phyloP scores from a whole-genome alignment of 805 yeast genomes.

The Zygotorulaspora sp. region DNA sequence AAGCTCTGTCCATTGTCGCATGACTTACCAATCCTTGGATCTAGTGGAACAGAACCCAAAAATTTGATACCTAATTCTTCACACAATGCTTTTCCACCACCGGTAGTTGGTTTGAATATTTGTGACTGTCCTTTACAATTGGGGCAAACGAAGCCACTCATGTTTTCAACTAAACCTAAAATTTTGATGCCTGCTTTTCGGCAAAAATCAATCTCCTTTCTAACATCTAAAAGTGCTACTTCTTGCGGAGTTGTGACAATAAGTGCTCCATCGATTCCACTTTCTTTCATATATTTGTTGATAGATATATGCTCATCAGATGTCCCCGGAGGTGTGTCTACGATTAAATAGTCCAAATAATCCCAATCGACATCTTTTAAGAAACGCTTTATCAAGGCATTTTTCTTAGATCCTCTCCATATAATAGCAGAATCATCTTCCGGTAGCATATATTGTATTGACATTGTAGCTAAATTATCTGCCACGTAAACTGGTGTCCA shows the following conservation, averaged over 20 bases:
- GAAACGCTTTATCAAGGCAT: conserved; percentile 87
- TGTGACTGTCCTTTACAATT: conserved; percentile 83
- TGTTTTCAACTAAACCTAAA: conserved; percentile 90
- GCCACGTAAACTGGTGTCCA: conserved; percentile 97
- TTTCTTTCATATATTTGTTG: conserved; percentile 78
- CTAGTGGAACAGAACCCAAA: conserved; percentile 90
- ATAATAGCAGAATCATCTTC: conserved; percentile 89
- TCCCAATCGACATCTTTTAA: conserved; percentile 92
- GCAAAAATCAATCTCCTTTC: conserved; percentile 95
- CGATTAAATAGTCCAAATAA: conserved; percentile 72
- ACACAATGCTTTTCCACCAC: conserved; percentile 87
- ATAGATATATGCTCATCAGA: conserved; percentile 95
- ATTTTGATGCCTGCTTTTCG: conserved; percentile 81
- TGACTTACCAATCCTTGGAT: conserved; percentile 86
- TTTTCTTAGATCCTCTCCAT: conserved; percentile 97
- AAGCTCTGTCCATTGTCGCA: conserved; percentile 87
- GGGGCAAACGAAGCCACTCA: conserved; percentile 99
- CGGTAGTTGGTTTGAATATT: conserved; percentile 92
- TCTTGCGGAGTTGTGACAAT: conserved; percentile 97
- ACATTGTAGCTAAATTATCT: conserved; percentile 92
- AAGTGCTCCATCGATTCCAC: conserved; percentile 92
- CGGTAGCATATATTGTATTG: conserved; percentile 92
- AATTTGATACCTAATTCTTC: conserved; percentile 72
- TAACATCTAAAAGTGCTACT: conserved; percentile 87
- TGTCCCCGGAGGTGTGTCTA: conserved; percentile 99